Conservation (phyloP, 495 filamentous ascomycete species). For the Rostrohypoxylon terebratum region DNA sequence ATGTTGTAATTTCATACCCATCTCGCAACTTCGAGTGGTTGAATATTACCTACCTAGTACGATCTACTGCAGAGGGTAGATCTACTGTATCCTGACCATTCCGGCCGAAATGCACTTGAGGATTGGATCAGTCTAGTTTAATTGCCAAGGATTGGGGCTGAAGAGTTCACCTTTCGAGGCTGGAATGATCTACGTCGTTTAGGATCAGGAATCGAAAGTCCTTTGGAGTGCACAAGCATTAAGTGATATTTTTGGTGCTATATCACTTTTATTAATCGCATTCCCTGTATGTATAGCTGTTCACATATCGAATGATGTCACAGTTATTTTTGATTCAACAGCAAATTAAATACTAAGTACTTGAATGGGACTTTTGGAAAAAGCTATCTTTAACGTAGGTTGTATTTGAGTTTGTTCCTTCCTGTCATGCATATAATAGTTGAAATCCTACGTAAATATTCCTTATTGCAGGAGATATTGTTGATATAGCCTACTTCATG, state of each 20-base stretch:
- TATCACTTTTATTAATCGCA: not conserved
- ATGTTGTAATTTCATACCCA: not conserved
- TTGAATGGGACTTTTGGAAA: not conserved
- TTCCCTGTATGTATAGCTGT: not conserved
- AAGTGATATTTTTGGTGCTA: not conserved
- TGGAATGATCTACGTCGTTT: not conserved
- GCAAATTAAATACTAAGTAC: not conserved
- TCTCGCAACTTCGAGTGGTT: not conserved
- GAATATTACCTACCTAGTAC: no score
- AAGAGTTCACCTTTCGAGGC: not conserved
- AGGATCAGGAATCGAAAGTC: not conserved
- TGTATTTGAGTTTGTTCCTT: not conserved
- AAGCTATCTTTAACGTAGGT: not conserved
- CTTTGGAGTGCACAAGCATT: not conserved
- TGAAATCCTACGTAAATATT: not conserved
- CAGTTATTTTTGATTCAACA: not conserved
- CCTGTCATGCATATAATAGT: not conserved
- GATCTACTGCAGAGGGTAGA: no score
- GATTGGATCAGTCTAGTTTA: not conserved
- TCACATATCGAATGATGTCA: not conserved
- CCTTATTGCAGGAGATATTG: not conserved
- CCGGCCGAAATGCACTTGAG: not conserved
- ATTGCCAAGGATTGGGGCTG: not conserved
- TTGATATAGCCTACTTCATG: not conserved
- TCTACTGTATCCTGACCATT: not conserved